Percentiles rank a stretch among this genome's conserved stretches.
Evolutionary conservation across 805 yeast species (phyloP).

Genomic region (Lipomyces japonicus): DNA sequence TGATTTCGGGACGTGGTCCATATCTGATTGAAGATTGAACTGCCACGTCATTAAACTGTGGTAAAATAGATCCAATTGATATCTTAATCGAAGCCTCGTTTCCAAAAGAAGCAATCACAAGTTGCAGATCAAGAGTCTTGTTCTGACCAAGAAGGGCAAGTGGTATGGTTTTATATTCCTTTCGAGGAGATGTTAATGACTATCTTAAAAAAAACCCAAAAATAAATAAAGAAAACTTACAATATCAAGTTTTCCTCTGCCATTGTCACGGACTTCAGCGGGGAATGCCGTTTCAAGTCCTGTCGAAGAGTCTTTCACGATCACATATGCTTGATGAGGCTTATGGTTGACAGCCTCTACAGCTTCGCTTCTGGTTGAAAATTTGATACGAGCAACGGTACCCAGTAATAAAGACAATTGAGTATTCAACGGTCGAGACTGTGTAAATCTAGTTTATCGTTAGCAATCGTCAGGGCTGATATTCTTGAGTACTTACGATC

Average conservation of each 20-base stretch:
- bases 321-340: conserved; percentile 34
- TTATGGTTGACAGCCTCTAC: background rate
- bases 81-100: conserved; percentile 17
- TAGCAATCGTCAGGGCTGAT: conserved; percentile 1
- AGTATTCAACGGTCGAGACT: background rate
- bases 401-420: conserved; percentile 8
- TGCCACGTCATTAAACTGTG: conserved; percentile 28
- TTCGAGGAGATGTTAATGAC: background rate
- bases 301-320: conserved; percentile 28
- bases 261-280: conserved; percentile 35
- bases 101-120: conserved; percentile 36
- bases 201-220: background rate
- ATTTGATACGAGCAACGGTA: conserved; percentile 17
- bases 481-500: conserved; percentile 8
- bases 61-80: conserved; percentile 14
- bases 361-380: conserved; percentile 6
- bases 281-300: conserved; percentile 34
- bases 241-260: conserved; percentile 36
- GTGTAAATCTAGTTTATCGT: conserved; percentile 6
- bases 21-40: conserved; percentile 6
- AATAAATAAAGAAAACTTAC: conserved; percentile 20
- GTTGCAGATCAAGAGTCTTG: conserved; percentile 28
- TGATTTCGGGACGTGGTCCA: conserved; percentile 57
- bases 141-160: conserved; percentile 31
- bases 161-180: conserved; percentile 35